Conservation (phyloP, 371 early-diverging fungal genomes). For the Entomophthora muscae region DNA sequence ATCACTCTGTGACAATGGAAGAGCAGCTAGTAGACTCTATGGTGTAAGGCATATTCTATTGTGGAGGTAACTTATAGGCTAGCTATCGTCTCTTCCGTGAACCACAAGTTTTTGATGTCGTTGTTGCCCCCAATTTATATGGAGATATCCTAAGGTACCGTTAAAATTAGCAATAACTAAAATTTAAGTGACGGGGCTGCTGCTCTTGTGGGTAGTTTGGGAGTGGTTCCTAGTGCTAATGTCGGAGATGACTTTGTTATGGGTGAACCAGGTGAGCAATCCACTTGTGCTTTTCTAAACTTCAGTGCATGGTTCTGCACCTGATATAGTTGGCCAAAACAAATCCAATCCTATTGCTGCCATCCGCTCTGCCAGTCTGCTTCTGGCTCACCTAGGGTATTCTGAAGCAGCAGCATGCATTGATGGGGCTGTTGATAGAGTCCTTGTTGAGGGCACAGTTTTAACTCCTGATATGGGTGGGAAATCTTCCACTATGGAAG, state of each 20-base stretch:
- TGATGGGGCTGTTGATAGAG: slow-evolving; percentile 69
- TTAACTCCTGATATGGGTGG: slow-evolving; percentile 89
- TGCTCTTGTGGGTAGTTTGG: slow-evolving; percentile 83
- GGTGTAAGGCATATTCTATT: slow-evolving; percentile 39
- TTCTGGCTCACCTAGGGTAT: slow-evolving; percentile 68
- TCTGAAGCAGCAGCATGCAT: slow-evolving; percentile 51
- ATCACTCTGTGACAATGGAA: slow-evolving; percentile 49
- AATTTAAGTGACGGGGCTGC: slow-evolving; percentile 71
- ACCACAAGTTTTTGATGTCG: slow-evolving; percentile 85
- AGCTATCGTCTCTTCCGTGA: slow-evolving; percentile 87
- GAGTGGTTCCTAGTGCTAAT: slow-evolving; percentile 86
- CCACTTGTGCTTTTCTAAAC: background rate
- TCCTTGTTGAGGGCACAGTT: slow-evolving; percentile 36
- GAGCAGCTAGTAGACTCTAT: slow-evolving; percentile 92
- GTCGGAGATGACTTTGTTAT: slow-evolving; percentile 83
- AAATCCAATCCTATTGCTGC: slow-evolving; percentile 90
- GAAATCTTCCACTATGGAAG: slow-evolving; percentile 59
- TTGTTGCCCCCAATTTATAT: slow-evolving; percentile 88
- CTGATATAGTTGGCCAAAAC: slow-evolving; percentile 88
- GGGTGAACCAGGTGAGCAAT: slow-evolving; percentile 60
- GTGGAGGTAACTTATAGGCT: background rate
- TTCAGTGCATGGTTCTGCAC: slow-evolving; percentile 81
- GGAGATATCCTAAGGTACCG: slow-evolving; percentile 72
- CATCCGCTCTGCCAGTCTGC: slow-evolving; percentile 77
- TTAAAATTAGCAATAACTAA: background rate